Evolutionary conservation across 2,329 filamentous ascomycete species (phyloP).

Genomic region (Cladophialophora immunda): DNA sequence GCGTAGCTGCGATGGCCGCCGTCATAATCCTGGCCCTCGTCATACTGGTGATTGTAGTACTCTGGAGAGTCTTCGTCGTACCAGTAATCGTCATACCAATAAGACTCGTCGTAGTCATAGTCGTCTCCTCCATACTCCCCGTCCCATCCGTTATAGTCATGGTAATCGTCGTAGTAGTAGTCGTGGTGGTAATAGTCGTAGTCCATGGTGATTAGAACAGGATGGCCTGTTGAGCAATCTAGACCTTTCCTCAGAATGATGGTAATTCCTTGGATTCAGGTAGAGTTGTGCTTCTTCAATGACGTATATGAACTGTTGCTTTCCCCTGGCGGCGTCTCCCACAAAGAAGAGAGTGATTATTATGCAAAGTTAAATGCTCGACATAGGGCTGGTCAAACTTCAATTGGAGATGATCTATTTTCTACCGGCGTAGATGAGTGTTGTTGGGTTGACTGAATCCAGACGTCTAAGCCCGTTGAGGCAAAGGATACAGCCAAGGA

Average conservation of each 20-base stretch:
- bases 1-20: background rate
- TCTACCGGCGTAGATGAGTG: background rate
- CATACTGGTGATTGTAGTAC: background rate
- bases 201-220: background rate
- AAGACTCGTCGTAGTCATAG: conserved; percentile 8
- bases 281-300: background rate
- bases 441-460: background rate
- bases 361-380: background rate
- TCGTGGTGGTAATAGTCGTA: conserved; percentile 1
- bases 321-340: background rate
- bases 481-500: background rate
- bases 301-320: background rate
- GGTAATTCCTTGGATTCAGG: background rate
- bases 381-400: background rate
- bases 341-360: background rate
- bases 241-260: background rate
- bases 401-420: background rate
- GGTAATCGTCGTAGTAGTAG: conserved; percentile 1
- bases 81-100: conserved; percentile 16
- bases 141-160: conserved; percentile 3
- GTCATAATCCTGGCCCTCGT: background rate
- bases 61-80: conserved; percentile 6
- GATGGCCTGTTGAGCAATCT: background rate
- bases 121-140: conserved; percentile 1
- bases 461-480: background rate